phyloP scores from a whole-genome alignment of 176 grass and related monocot genomes.

The Musa acuminata region DNA sequence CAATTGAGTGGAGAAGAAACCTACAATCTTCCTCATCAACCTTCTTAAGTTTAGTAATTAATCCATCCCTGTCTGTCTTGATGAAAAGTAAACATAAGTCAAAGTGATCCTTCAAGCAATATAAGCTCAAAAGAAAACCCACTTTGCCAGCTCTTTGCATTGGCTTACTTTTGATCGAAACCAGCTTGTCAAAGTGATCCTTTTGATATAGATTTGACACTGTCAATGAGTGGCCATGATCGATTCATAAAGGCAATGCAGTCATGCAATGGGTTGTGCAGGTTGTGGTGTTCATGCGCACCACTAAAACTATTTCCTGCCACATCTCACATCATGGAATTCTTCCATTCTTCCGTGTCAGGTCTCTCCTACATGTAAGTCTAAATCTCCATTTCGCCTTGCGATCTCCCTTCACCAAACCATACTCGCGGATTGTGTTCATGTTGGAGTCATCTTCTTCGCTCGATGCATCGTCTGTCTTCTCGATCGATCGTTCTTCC shows the following conservation, averaged over 20 bases:
- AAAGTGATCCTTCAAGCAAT: background rate
- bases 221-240: background rate
- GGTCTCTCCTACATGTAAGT: no score
- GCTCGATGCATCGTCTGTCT: background rate
- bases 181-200: background rate
- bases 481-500: background rate
- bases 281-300: background rate
- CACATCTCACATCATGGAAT: background rate
- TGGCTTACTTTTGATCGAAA: background rate
- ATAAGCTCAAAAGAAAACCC: background rate
- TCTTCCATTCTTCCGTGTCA: background rate
- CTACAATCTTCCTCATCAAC: background rate
- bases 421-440: background rate
- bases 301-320: background rate
- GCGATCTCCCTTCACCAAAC: background rate
- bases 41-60: background rate
- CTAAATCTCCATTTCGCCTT: background rate
- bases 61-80: slow-evolving; percentile 5
- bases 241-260: background rate
- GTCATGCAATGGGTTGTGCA: background rate
- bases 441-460: background rate
- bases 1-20: background rate
- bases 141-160: background rate
- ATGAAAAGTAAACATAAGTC: background rate
- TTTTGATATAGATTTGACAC: background rate